phyloP scores from a whole-genome alignment of 768 basidiomycete genomes.

The Clitopilus passeckerianus region DNA sequence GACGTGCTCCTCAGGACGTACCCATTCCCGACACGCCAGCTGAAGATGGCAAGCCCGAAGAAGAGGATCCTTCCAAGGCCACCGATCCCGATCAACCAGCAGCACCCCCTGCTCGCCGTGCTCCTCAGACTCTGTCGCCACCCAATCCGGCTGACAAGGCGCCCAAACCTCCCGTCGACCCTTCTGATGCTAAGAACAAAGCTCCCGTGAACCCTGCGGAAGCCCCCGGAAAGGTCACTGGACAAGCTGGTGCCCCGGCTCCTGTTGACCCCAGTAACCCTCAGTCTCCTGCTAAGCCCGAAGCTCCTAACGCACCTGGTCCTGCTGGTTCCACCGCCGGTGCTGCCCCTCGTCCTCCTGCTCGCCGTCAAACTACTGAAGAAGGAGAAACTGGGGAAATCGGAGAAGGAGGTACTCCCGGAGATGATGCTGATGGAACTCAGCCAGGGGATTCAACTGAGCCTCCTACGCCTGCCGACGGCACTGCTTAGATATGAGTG shows the following conservation, averaged over 20 bases:
- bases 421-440: background rate
- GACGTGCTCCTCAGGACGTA: background rate
- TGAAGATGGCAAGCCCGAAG: background rate
- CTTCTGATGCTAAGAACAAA: background rate
- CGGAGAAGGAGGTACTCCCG: background rate
- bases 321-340: background rate
- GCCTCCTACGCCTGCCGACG: background rate
- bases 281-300: slow-evolving; percentile 4
- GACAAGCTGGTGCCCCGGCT: background rate
- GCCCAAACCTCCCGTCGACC: background rate
- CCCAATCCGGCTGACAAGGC: background rate
- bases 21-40: background rate
- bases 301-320: slow-evolving; percentile 4
- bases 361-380: background rate
- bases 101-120: background rate
- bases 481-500: background rate
- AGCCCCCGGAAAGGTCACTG: slow-evolving; percentile 4
- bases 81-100: background rate
- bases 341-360: slow-evolving; percentile 2
- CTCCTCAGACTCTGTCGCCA: background rate
- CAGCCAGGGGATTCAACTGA: background rate
- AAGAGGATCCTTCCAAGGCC: background rate
- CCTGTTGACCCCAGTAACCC: background rate
- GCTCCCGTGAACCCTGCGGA: slow-evolving; percentile 4
- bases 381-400: background rate